phyloP scores from a whole-genome alignment of 2,329 filamentous ascomycete species.

The Trichoderma simmonsii region DNA sequence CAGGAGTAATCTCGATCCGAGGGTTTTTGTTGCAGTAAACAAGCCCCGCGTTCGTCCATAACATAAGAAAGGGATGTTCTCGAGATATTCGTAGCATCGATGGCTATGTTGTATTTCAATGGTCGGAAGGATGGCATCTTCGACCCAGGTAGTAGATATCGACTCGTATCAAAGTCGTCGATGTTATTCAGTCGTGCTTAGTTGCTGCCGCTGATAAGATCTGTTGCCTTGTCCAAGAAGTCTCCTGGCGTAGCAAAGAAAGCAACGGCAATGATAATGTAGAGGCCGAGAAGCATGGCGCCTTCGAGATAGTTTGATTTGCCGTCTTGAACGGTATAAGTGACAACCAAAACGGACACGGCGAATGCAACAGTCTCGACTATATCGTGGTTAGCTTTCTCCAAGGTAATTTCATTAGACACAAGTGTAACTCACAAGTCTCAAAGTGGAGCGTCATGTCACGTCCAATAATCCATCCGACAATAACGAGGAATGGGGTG shows the following conservation, averaged over 20 bases:
- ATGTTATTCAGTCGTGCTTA: background rate
- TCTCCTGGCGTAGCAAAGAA: conserved; percentile 55
- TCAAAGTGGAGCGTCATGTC: conserved; percentile 80
- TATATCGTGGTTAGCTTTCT: conserved; percentile 28
- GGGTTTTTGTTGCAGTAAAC: background rate
- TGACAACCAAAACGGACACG: conserved; percentile 71
- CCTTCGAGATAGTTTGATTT: conserved; percentile 83
- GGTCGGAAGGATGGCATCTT: background rate
- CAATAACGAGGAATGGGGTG: conserved; percentile 74
- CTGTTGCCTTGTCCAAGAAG: conserved; percentile 40
- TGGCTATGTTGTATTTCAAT: background rate
- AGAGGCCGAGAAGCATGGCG: conserved; percentile 59
- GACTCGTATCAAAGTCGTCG: background rate
- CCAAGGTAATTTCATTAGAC: background rate
- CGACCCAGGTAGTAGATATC: background rate
- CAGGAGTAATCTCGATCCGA: background rate
- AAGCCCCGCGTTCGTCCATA: background rate
- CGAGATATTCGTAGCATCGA: background rate
- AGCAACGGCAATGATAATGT: conserved; percentile 58
- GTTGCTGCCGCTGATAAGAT: background rate
- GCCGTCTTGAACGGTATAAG: conserved; percentile 74
- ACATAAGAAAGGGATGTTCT: background rate
- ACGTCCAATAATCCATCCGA: conserved; percentile 72
- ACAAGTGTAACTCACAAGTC: conserved; percentile 40
- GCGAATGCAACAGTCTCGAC: conserved; percentile 77